Evolutionary conservation across 495 filamentous ascomycete genomes (phyloP).

Genomic region (Penicillium canariense): DNA sequence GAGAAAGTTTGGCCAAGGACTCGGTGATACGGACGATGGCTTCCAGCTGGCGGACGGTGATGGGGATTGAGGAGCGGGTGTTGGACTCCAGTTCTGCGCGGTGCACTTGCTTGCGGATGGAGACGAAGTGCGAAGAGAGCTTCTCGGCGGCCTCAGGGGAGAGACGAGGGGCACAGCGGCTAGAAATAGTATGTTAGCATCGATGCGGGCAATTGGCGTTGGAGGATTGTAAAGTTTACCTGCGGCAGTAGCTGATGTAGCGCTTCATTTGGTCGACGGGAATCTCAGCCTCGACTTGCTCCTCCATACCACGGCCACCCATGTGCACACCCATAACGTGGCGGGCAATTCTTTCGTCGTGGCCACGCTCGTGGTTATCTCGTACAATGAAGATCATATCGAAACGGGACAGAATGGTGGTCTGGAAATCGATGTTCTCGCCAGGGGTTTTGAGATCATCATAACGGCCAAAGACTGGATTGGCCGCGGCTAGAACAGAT

Average conservation of each 20-base stretch:
- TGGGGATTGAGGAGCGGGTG: conserved; percentile 86
- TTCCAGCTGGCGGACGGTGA: conserved; percentile 96
- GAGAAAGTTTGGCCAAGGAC: conserved; percentile 84
- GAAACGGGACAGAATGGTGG: conserved; percentile 96
- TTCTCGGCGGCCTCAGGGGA: conserved; percentile 93
- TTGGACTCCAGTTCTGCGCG: conserved; percentile 83
- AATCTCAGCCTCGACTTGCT: conserved; percentile 80
- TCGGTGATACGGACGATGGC: conserved; percentile 97
- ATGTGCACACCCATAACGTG: conserved; percentile 99
- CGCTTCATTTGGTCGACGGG: conserved; percentile 96
- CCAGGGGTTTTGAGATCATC: conserved; percentile 97
- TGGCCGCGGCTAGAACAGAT: conserved; percentile 92
- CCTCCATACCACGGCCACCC: conserved; percentile 81
- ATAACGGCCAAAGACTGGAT: conserved; percentile 96
- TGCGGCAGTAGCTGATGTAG: conserved; percentile 97
- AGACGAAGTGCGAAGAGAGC: conserved; percentile 95
- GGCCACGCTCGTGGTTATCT: conserved; percentile 85
- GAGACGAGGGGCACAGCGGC: conserved; percentile 89
- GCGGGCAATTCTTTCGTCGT: conserved; percentile 90
- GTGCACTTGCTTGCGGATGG: conserved; percentile 92
- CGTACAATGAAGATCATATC: conserved; percentile 99
- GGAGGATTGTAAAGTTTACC: conserved; percentile 51
- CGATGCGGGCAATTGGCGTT: no score
- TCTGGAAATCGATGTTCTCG: conserved; percentile 99
- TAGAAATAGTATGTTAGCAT: conserved; percentile 44